Percentiles rank a stretch among this genome's conserved stretches.
These are phyloP conservation scores for Fusarium ramigenum DNA, from an alignment of 2,329 filamentous ascomycete species.

Conservation along the genomic window DNA sequence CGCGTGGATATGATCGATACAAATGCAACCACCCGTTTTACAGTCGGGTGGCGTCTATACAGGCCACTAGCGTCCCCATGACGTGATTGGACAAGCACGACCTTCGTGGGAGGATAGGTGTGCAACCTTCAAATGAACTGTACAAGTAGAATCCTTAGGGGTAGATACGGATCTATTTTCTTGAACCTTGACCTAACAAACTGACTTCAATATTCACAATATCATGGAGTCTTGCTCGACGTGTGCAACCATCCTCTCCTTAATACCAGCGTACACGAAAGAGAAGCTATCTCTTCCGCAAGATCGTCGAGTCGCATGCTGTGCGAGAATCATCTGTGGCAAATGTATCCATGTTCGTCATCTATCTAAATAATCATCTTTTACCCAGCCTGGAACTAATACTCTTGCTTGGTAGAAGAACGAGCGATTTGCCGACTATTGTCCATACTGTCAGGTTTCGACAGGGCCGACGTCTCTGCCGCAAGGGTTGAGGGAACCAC, in stretches of 20 bases:
- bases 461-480: slow-evolving; percentile 64
- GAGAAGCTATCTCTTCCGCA: slow-evolving; percentile 63
- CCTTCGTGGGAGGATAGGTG: neutral
- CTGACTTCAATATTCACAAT: neutral
- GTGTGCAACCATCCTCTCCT: slow-evolving; percentile 70
- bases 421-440: slow-evolving; percentile 71
- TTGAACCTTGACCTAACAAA: neutral
- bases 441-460: slow-evolving; percentile 82
- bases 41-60: slow-evolving; percentile 24
- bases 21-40: neutral
- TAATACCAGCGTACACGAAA: slow-evolving; percentile 64
- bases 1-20: neutral
- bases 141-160: neutral
- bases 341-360: slow-evolving; percentile 70
- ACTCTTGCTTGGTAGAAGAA: slow-evolving; percentile 59
- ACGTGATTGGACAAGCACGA: slow-evolving; percentile 39
- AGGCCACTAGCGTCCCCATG: slow-evolving; percentile 35
- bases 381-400: slow-evolving; percentile 13
- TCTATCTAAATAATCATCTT: neutral
- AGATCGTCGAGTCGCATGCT: slow-evolving; percentile 73
- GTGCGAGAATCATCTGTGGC: slow-evolving; percentile 75
- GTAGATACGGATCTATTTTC: slow-evolving; percentile 1
- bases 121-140: slow-evolving; percentile 3
- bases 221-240: slow-evolving; percentile 70
- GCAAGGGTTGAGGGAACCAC: slow-evolving; percentile 74